Conservation (phyloP, 495 filamentous ascomycete genomes). For the Cercophora samala region DNA sequence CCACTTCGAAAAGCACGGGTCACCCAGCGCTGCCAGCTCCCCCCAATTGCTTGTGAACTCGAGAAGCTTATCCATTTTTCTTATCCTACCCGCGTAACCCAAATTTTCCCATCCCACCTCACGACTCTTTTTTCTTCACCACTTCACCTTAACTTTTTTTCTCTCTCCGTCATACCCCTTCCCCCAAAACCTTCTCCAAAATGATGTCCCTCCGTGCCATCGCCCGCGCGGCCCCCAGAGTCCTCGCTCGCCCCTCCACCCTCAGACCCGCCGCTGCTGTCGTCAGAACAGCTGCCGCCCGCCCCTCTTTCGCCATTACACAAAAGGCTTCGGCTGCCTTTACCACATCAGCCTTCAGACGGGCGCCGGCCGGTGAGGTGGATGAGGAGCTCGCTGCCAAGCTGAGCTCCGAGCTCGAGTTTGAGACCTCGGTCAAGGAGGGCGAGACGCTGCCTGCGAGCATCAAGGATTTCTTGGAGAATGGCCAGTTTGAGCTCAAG, state of each 20-base stretch:
- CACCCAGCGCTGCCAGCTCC: conserved; percentile 1
- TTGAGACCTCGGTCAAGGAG: conserved; percentile 58
- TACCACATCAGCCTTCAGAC: conserved; percentile 62
- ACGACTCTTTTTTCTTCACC: too few species aligned
- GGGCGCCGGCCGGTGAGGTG: conserved; percentile 48
- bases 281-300: conserved; percentile 30
- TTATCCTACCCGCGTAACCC: background rate
- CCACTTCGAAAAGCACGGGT: background rate
- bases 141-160: conserved; percentile 6
- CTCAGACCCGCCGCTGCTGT: conserved; percentile 38
- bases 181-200: conserved; percentile 32
- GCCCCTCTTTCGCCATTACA: conserved; percentile 39
- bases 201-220: conserved; percentile 76
- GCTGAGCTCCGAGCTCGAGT: conserved; percentile 70
- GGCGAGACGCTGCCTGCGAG: conserved; percentile 56
- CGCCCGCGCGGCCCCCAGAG: conserved; percentile 68
- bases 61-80: background rate
- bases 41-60: background rate
- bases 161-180: background rate
- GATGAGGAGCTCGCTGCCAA: conserved; percentile 75
- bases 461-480: conserved; percentile 71
- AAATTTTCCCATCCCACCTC: conserved; percentile 10
- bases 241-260: conserved; percentile 59
- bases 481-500: conserved; percentile 66
- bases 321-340: conserved; percentile 66